A percentile compares a stretch with the other conserved stretches of the same genome.
Conservation (phyloP, 2,329 filamentous ascomycete species). For the Samsoniella hepiali region DNA sequence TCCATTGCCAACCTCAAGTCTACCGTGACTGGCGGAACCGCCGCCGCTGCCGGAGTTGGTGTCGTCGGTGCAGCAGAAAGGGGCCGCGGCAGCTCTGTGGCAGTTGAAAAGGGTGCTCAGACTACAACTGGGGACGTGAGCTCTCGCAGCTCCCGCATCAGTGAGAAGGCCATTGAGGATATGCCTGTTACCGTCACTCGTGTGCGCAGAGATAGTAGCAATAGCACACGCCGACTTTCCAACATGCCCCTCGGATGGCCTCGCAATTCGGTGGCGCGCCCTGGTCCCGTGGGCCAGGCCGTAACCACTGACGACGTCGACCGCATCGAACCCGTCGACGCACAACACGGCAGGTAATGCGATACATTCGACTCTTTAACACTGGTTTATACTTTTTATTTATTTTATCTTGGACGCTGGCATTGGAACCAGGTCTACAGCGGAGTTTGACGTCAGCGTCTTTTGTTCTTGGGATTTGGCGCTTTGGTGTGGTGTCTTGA, state of each 20-base stretch:
- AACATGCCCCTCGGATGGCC: conserved; percentile 40
- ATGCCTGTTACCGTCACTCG: conserved; percentile 22
- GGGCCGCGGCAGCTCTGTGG: conserved; percentile 21
- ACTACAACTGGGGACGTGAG: conserved; percentile 19
- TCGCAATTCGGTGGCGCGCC: conserved; percentile 27
- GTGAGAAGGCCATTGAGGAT: conserved; percentile 19
- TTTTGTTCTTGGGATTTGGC: background rate
- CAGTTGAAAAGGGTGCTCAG: conserved; percentile 25
- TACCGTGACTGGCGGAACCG: conserved; percentile 19
- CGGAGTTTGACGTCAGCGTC: background rate
- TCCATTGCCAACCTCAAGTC: conserved; percentile 10
- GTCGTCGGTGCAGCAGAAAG: conserved; percentile 24
- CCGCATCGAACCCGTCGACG: background rate
- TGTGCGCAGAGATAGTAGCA: conserved; percentile 23
- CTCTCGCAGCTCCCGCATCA: conserved; percentile 24
- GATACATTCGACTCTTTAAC: background rate
- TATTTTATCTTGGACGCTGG: background rate
- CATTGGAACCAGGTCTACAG: background rate
- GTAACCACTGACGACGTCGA: background rate
- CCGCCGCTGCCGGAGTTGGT: conserved; percentile 17
- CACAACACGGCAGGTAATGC: background rate
- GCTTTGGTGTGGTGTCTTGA: background rate
- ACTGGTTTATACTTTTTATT: background rate
- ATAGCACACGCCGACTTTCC: conserved; percentile 28
- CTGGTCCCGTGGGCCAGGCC: conserved; percentile 4